Base-by-base conservation (phyloP, 2,329 filamentous ascomycete genomes). In the Rutstroemia sp. region DNA sequence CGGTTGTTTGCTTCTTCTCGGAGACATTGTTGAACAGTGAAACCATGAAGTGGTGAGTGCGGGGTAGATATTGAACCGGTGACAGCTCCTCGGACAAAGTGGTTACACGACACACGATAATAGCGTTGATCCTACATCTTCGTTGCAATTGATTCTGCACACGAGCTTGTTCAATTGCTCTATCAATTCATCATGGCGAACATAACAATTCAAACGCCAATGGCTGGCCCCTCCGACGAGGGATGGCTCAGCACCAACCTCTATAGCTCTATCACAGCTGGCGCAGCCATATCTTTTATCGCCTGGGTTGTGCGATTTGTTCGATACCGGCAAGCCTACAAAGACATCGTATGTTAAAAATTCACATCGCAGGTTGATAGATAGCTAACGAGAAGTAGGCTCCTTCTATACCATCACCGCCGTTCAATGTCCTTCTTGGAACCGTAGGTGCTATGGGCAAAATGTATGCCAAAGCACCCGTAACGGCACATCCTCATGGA, bases 341-440 rank as follows among this genome's bases (percentile, higher is more conserved):
- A 44, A 21, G 8, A 14, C 10, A 19, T 44, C 4, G 40, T 44
- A 44, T 44, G 40, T 4, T 44, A 21, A 21, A 16, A 44, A 19
- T 44, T 17, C 40, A 7, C 40, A 12, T 44, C 40, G 17, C 10
- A 34, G 12, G 17, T 44, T 7, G n/a, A 21, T 44, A 17, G 40
- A 14, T 0, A 17, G 9, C 10, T 44, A 19, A 44, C 40, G 40
- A 17, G 21, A 12, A 44, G 44, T 6, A 21, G 21, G 44, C 19
- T 2, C 21, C 44, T 9, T 21, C 14, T 27, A 19, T 56, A 19
- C 47, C 53, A 17, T 56, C 47, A 5, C 53, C 53, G 3, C 53
- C 53, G 27, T 56, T 56, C 39, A 56, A 27, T 44, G 34, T 50
- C 27, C 7, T 56, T 7, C 7, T 51, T 2, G 53, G 53, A 23